Evolutionary conservation across 768 basidiomycete genomes (phyloP), one percentile per base, ranked within the genome.

Genomic region (Pleurotus cornucopiae): DNA sequence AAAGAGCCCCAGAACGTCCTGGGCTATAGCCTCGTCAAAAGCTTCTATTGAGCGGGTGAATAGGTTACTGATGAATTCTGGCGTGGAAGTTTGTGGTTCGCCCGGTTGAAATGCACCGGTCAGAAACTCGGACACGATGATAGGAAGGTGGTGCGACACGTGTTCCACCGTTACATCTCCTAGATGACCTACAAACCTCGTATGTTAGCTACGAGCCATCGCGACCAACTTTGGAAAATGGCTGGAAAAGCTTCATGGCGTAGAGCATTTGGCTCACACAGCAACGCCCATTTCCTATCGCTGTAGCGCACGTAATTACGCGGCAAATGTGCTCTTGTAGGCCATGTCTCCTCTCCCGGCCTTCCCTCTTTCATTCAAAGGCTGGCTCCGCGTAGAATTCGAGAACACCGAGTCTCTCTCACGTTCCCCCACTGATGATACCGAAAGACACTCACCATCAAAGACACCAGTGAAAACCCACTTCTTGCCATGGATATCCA

Each of bases 381-480:
- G 30, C 9, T 11, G 30, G 30, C 30, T 34, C 30, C 30, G 30
- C 20, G 41, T 9, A 44, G 41, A 44, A 44, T 44, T 44, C 41
- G n/a, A 44, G 41, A 44, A 44, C 41, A 44, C 41, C 13, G 20
- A 44, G 41, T 13, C n/a, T 44, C 41, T 20, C 41, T 4, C 23
- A 11, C 49, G 30, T 37, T 14, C 41, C 16, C 21, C 37, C 38
- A n/a, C 39, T 39, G 25, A 58, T 9, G 53, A 37, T 37, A 54
- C 34, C 30, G 7, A 34, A 30, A 53, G 54, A 14, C 34, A 64
- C 82, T 58, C 62, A 81, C 86, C 86, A 66, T 88, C 86, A 62
- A 88, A 88, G 37, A 88, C 84, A 46, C 83, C 86, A 1, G 83
- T 84, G 59, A 88, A 75, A n/a, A 76, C 73, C 85, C 86, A 88